Percentiles rank a stretch among this genome's conserved stretches.
Evolutionary conservation across 768 basidiomycete genomes (phyloP).

Genomic region (Serendipita sp.): DNA sequence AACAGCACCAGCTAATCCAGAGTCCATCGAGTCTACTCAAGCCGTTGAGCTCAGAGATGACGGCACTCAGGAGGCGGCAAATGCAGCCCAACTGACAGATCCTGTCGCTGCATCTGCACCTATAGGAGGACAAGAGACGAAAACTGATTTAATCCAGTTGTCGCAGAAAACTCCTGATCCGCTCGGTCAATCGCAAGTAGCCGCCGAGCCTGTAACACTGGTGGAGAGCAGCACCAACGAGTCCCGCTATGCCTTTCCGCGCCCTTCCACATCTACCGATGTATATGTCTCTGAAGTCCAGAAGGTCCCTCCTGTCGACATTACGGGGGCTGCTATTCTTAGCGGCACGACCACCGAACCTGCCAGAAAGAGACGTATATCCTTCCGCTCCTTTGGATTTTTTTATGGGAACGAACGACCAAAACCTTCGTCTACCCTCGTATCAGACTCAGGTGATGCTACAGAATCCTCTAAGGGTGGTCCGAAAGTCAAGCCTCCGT

Average conservation of each 20-base stretch:
- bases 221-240: neutral
- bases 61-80: neutral
- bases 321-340: neutral
- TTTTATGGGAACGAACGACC: slow-evolving; percentile 21
- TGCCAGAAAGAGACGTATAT: slow-evolving; percentile 24
- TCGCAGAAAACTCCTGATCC: neutral
- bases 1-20: neutral
- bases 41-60: neutral
- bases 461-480: slow-evolving; percentile 24
- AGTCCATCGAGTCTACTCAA: too few species aligned
- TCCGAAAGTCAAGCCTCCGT: slow-evolving; percentile 15
- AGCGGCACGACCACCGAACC: slow-evolving; percentile 9
- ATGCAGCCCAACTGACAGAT: neutral
- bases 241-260: neutral
- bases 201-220: neutral
- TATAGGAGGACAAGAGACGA: neutral
- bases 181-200: neutral
- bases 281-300: slow-evolving; percentile 2
- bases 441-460: slow-evolving; percentile 21
- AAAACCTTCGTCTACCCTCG: slow-evolving; percentile 23
- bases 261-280: neutral
- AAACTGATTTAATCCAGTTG: neutral
- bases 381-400: slow-evolving; percentile 31
- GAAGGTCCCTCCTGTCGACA: neutral
- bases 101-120: neutral